phyloP scores from a whole-genome alignment of 768 basidiomycete genomes.

The Boletales sp. region DNA sequence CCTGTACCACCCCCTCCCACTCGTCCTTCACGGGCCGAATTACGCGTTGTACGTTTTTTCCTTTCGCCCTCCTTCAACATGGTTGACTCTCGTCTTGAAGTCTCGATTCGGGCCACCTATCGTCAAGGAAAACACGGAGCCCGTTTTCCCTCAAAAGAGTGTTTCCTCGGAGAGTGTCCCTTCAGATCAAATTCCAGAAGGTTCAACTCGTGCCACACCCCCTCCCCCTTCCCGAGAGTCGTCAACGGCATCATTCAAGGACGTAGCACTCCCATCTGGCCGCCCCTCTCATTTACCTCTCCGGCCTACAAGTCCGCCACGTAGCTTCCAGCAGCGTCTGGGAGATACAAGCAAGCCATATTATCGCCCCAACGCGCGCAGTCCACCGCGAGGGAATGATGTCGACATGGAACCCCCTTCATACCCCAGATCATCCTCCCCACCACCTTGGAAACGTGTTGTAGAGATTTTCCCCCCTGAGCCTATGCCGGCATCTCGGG shows the following conservation, averaged over 20 bases:
- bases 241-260: conserved; percentile 18
- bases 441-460: conserved; percentile 8
- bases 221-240: conserved; percentile 31
- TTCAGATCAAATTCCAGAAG: conserved; percentile 14
- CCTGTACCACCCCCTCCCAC: neutral
- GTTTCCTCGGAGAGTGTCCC: conserved; percentile 16
- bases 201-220: conserved; percentile 19
- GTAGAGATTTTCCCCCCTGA: conserved; percentile 10
- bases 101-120: conserved; percentile 34
- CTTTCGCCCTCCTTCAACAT: neutral
- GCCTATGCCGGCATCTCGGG: conserved; percentile 2
- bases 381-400: conserved; percentile 1
- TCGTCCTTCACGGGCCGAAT: conserved; percentile 15
- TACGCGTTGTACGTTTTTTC: conserved; percentile 15
- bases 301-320: conserved; percentile 18
- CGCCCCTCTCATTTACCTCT: conserved; percentile 22
- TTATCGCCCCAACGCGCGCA: neutral
- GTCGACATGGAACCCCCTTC: neutral
- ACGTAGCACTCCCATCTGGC: neutral
- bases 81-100: conserved; percentile 4
- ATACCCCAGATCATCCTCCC: conserved; percentile 4
- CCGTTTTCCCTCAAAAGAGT: neutral
- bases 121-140: conserved; percentile 15
- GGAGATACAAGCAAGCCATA: conserved; percentile 8
- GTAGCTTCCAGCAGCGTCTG: conserved; percentile 2